Percentiles rank a stretch among this genome's conserved stretches.
Conservation (phyloP, 345 rosid species). For the Pistacia vera region DNA sequence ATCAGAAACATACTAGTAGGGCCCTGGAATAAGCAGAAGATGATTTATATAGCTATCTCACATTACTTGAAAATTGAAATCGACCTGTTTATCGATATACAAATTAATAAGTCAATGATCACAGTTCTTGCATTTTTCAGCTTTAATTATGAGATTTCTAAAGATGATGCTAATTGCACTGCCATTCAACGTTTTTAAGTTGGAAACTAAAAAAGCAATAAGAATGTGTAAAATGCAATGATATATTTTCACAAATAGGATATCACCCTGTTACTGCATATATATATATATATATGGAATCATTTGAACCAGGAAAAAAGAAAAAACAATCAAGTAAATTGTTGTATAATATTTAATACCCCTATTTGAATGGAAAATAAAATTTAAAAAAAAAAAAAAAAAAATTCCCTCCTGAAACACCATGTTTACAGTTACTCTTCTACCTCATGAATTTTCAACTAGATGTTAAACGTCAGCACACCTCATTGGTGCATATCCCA, state of each 20-base stretch:
- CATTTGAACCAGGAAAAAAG: slow-evolving; percentile 17
- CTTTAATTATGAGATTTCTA: background rate
- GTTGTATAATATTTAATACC: slow-evolving; percentile 26
- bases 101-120: background rate
- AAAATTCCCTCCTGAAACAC: slow-evolving; percentile 6
- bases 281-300: slow-evolving; percentile 17
- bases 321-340: slow-evolving; percentile 25
- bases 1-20: background rate
- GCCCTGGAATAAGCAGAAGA: slow-evolving; percentile 1
- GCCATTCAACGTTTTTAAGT: slow-evolving; percentile 9
- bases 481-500: slow-evolving; percentile 72
- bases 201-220: background rate
- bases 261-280: background rate
- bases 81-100: background rate
- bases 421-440: slow-evolving; percentile 32
- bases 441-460: background rate
- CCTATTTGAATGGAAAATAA: slow-evolving; percentile 8
- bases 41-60: background rate
- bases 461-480: slow-evolving; percentile 63
- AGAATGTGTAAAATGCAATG: slow-evolving; percentile 8
- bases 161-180: background rate
- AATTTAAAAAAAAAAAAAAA: slow-evolving; percentile 13
- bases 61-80: slow-evolving; percentile 6
- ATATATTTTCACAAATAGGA: slow-evolving; percentile 15
- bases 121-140: background rate